phyloP scores from a whole-genome alignment of 768 basidiomycete species.

The Collybia sp. region DNA sequence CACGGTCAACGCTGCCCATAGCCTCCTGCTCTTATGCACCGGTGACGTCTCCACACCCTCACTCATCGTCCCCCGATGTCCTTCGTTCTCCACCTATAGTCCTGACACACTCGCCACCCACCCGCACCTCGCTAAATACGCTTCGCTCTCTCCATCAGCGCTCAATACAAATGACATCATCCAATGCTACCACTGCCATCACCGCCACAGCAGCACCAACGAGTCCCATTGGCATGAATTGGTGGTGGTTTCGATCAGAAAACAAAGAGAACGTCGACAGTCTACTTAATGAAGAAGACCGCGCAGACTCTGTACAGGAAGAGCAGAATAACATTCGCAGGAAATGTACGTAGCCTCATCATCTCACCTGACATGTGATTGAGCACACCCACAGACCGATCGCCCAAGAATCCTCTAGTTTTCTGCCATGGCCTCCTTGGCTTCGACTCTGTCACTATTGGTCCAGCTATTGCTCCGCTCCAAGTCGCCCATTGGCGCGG shows the following conservation, averaged over 20 bases:
- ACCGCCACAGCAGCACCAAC: slow-evolving; percentile 9
- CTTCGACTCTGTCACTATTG: slow-evolving; percentile 81
- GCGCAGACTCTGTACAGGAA: slow-evolving; percentile 40
- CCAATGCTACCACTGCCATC: slow-evolving; percentile 10
- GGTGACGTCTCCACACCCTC: slow-evolving; percentile 10
- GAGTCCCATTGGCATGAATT: slow-evolving; percentile 19
- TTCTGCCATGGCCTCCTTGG: slow-evolving; percentile 96
- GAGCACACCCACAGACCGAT: slow-evolving; percentile 45
- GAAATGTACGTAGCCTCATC: slow-evolving; percentile 50
- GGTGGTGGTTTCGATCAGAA: slow-evolving; percentile 53
- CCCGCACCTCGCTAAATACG: slow-evolving; percentile 51
- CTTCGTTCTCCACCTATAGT: slow-evolving; percentile 24
- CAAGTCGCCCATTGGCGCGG: slow-evolving; percentile 97
- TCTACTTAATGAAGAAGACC: slow-evolving; percentile 50
- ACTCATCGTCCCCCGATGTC: slow-evolving; percentile 10
- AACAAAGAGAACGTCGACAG: slow-evolving; percentile 38
- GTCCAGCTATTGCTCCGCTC: slow-evolving; percentile 69
- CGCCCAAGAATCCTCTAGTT: slow-evolving; percentile 81
- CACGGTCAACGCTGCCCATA: slow-evolving; percentile 60
- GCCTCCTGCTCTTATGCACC: slow-evolving; percentile 43
- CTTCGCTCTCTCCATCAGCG: slow-evolving; percentile 41
- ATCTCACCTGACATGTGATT: slow-evolving; percentile 1
- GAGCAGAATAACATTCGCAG: slow-evolving; percentile 40
- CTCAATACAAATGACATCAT: slow-evolving; percentile 19
- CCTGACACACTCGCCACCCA: slow-evolving; percentile 34